phyloP scores from a whole-genome alignment of 371 early-diverging fungal species.

The Blakeslea trispora region DNA sequence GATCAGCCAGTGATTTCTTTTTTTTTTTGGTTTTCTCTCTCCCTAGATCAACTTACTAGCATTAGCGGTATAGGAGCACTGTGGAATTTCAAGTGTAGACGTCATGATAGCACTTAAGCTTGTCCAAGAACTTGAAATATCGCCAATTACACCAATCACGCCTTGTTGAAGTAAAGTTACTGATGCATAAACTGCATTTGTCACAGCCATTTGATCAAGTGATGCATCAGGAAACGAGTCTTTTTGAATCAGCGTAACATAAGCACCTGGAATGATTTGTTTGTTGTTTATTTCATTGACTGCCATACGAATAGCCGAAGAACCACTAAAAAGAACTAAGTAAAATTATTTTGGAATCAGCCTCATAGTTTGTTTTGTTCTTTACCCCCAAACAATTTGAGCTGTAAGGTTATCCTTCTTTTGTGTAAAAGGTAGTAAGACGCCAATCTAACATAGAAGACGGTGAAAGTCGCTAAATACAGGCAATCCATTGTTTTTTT shows the following conservation, averaged over 20 bases:
- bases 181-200: conserved; percentile 61
- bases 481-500: too few species aligned
- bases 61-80: conserved; percentile 57
- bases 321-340: conserved; percentile 42
- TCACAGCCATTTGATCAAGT: conserved; percentile 46
- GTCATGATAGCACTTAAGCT: conserved; percentile 57
- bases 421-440: conserved; percentile 49
- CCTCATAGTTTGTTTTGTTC: too few species aligned
- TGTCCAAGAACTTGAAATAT: conserved; percentile 57
- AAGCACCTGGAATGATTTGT: conserved; percentile 58
- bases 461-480: too few species aligned
- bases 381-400: conserved; percentile 55
- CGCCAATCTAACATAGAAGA: conserved; percentile 40
- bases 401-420: conserved; percentile 44
- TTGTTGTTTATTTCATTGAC: conserved; percentile 57
- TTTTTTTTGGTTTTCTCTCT: background rate
- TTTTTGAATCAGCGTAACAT: conserved; percentile 59
- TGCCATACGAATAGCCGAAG: conserved; percentile 64
- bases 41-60: conserved; percentile 45
- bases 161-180: conserved; percentile 58
- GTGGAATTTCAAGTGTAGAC: conserved; percentile 52
- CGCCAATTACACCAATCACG: conserved; percentile 59
- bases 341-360: too few species aligned
- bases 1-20: background rate
- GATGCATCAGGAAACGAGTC: conserved; percentile 59